Base-by-base conservation (phyloP, 257 asterid species). In the Cinchona pubescens region DNA sequence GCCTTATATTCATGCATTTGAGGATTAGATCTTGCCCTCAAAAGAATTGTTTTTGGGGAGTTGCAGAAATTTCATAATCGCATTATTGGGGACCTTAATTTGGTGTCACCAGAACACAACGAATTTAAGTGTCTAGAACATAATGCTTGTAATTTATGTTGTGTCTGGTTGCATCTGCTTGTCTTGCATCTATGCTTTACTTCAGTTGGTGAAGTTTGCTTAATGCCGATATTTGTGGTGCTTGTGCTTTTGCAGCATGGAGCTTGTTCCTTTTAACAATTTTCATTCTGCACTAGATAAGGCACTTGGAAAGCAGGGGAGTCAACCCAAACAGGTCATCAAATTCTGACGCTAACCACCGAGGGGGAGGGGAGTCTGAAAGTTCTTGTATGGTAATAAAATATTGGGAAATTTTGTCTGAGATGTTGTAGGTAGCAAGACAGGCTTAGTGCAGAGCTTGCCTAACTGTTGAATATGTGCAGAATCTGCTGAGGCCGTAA, bases 301-400 rank as follows among this genome's bases (percentile, higher is more conserved):
- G 83, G 88, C 99, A 77, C 91, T 91, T 35, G 98, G 99, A 32
- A 95, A 92, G 83, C 88, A 76, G 25, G 98, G 99, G 79, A 89
- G 93, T 62, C 98, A 92, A 77, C 96, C 96, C 45, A 95, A 95
- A 75, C 99, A 95, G 83, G 91, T 95, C 60, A 82, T 95, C 72
- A 91, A 77, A 60, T 95, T 95, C 87, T 91, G 63, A 76, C n/a
- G 19, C 42, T 45, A 23, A 14, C n/a, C 15, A 7, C 66, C 1
- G 38, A 40, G 55, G 46, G 49, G 27, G 1, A 59, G 55, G 46
- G 49, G 27, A 1, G 60, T 13, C 29, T 29, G 38, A 9, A n/a
- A 19, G 15, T 15, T 34, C 40, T 56, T 55, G 76, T 72, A 72
- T 37, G 0, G 64, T 59, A 10, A 25, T 11, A 59, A 13, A n/a